Evolutionary conservation across 371 early-diverging fungal genomes (phyloP).

Genomic region (Dipsacomyces acuminosporus): DNA sequence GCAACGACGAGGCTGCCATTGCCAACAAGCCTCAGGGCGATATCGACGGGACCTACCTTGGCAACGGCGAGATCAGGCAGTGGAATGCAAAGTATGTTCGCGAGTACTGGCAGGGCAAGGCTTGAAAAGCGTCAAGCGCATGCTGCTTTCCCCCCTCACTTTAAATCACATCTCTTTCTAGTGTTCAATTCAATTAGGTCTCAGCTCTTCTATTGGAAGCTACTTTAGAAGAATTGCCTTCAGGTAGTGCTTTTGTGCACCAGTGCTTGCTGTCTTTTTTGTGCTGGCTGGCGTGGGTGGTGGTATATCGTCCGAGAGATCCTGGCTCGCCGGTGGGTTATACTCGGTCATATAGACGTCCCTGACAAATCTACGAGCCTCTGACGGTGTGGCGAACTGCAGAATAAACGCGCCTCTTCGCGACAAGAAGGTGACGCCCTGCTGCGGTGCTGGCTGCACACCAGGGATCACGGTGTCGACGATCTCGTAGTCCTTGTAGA

Average conservation of each 20-base stretch:
- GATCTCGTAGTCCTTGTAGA: conserved; percentile 23
- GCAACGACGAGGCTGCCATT: conserved; percentile 25
- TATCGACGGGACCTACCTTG: conserved; percentile 39
- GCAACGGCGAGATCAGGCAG: conserved; percentile 35
- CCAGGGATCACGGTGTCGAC: conserved; percentile 36
- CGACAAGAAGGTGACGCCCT: conserved; percentile 20
- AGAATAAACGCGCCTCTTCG: conserved; percentile 34
- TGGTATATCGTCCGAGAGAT: too few relatives aligned
- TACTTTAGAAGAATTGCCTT: background rate
- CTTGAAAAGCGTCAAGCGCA: background rate
- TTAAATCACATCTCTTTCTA: background rate
- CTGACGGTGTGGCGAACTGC: conserved; percentile 24
- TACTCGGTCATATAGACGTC: conserved; percentile 22
- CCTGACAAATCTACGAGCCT: conserved; percentile 36
- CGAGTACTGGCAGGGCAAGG: conserved; percentile 40
- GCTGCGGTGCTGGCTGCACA: conserved; percentile 32
- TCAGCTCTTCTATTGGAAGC: background rate
- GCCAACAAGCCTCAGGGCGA: conserved; percentile 25
- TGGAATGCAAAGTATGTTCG: conserved; percentile 47
- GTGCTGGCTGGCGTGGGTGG: background rate
- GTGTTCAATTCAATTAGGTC: too few relatives aligned
- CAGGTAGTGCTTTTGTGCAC: background rate
- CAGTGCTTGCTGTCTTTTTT: background rate
- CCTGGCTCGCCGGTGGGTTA: background rate
- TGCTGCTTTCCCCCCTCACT: background rate